Evolutionary conservation across 2,329 filamentous ascomycete species (phyloP).

Genomic region (Hirsutella minnesotensis): DNA sequence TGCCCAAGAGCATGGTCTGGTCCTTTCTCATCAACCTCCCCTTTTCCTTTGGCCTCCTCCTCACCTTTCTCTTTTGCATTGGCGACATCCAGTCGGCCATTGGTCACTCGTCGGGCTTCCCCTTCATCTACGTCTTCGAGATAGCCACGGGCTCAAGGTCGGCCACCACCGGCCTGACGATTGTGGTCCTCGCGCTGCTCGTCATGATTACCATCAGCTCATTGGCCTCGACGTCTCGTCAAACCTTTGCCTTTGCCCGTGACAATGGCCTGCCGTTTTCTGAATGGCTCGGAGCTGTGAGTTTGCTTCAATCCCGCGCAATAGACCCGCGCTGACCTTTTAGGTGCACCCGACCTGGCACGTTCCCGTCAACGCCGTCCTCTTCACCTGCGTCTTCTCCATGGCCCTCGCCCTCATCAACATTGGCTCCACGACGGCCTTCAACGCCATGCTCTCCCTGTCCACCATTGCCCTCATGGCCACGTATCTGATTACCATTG

Average conservation of each 20-base stretch:
- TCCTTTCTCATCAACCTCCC: conserved; percentile 9
- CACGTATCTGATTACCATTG: conserved; percentile 21
- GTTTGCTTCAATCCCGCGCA: background rate
- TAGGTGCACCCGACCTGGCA: conserved; percentile 10
- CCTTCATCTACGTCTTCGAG: conserved; percentile 17
- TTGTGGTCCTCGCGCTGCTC: conserved; percentile 14
- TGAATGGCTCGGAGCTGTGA: conserved; percentile 6
- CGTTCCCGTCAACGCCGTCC: conserved; percentile 20
- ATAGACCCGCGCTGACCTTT: background rate
- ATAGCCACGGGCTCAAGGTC: conserved; percentile 10
- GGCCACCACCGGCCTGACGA: conserved; percentile 13
- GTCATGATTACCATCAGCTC: conserved; percentile 14
- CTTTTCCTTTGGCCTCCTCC: conserved; percentile 11
- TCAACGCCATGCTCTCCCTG: conserved; percentile 22
- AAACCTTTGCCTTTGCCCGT: conserved; percentile 19
- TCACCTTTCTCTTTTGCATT: conserved; percentile 12
- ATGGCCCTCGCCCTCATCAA: conserved; percentile 20
- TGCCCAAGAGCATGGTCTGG: conserved; percentile 8
- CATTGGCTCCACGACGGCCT: conserved; percentile 19
- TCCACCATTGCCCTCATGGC: conserved; percentile 18
- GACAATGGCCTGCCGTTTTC: conserved; percentile 19
- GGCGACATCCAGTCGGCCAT: conserved; percentile 6
- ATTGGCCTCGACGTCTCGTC: conserved; percentile 17
- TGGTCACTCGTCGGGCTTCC: conserved; percentile 9
- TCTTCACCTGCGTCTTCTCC: conserved; percentile 14